Base-by-base conservation (phyloP, 2,329 filamentous ascomycete genomes). In the Penicillium sp. region DNA sequence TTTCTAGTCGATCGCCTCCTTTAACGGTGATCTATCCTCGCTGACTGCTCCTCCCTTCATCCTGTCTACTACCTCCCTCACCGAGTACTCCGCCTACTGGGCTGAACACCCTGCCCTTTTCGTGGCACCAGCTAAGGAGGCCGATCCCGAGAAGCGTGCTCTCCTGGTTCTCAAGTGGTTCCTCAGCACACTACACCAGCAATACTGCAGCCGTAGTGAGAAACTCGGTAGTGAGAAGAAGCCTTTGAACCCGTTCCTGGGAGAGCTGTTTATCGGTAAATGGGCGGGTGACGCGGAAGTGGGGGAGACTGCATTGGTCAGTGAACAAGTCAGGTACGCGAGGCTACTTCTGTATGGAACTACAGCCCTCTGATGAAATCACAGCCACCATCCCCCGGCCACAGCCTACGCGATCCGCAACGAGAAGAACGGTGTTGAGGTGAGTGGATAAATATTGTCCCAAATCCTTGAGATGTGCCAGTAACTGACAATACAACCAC, bases 81-180 rank as follows among this genome's bases (percentile, higher is more conserved):
- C 87, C 64, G 89, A 93, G 71, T 92, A 89, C 77, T 90, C 87
- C 59, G 84, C 87, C 50, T 92, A 91, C 77, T 93, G 89, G 89
- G 86, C 86, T 59, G 89, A 91, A 64, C 87, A 91, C 67, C 89
- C 89, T 4, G 75, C 79, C 18, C 76, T 96, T 57, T 88, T 97
- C 64, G 85, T 91, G 56, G 91, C 92, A 13, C 90, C 93, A 3
- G 88, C 91, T 46, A 81, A 82, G 55, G 91, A 96, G 72, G 66
- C 86, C 50, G 89, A 96, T 70, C 83, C 91, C 0, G 85, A 88
- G 66, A 94, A 91, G 79, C 86, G 93, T 58, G 87, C 90, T 21
- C 77, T 96, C 62, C 80, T 93, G 34, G 93, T 97, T n/a, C 79
- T 97, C 65, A 95, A 93, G 75, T 97, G 93, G 93, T 97, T 97